phyloP scores from a whole-genome alignment of 176 grass and related monocot genomes.

The Aegilops sharonensis region DNA sequence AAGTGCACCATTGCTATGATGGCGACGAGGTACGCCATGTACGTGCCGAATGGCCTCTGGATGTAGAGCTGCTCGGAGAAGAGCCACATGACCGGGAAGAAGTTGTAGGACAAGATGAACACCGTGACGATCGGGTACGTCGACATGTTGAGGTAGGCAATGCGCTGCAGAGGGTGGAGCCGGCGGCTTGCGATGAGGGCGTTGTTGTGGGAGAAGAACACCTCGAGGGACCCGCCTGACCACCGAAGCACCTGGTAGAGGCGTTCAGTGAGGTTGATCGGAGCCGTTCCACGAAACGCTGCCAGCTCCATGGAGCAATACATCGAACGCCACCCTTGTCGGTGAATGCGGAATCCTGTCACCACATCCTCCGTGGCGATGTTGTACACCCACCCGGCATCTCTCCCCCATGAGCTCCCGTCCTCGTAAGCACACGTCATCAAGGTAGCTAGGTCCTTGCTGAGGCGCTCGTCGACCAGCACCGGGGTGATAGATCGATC shows the following conservation, averaged over 20 bases:
- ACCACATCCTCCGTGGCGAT: conserved; percentile 47
- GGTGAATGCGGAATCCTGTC: background rate
- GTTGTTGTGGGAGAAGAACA: conserved; percentile 44
- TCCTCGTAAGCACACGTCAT: conserved; percentile 31
- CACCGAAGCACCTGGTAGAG: conserved; percentile 31
- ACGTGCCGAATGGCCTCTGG: conserved; percentile 27
- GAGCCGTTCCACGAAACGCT: too few relatives aligned
- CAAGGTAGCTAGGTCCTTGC: background rate
- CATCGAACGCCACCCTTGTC: too few relatives aligned
- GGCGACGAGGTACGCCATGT: background rate
- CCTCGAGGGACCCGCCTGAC: conserved; percentile 39
- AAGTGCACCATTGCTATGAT: conserved; percentile 30
- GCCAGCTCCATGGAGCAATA: too few relatives aligned
- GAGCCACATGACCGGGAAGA: conserved; percentile 44
- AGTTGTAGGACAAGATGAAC: conserved; percentile 41
- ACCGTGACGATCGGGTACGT: conserved; percentile 34
- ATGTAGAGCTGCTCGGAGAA: conserved; percentile 27
- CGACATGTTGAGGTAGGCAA: conserved; percentile 40
- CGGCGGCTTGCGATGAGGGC: conserved; percentile 20
- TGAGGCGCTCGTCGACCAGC: background rate
- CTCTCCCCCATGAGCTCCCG: conserved; percentile 25
- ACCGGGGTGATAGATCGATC: conserved; percentile 1
- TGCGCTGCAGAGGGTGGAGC: conserved; percentile 25
- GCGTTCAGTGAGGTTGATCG: too few relatives aligned
- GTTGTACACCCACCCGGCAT: conserved; percentile 42